These are phyloP conservation scores for Lophiotrema nucula DNA, from an alignment of 495 filamentous ascomycete species.

Conservation along the genomic window DNA sequence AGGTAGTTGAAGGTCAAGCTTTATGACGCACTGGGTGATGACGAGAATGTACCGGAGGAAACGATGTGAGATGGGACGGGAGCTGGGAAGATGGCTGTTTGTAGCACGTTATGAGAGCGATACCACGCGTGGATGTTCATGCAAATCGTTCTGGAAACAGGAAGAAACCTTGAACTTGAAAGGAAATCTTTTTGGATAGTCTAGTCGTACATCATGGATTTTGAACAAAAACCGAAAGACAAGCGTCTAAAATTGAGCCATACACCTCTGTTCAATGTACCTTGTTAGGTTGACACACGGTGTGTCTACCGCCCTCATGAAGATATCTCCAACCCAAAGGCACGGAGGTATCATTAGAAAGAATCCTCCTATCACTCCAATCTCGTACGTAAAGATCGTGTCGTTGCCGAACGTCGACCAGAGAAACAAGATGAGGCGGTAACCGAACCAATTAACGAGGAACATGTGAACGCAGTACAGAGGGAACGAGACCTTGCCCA, in stretches of 20 bases:
- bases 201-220: too few species aligned
- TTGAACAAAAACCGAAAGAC: too few species aligned
- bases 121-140: too few species aligned
- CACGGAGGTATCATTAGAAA: background rate
- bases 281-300: conserved; percentile 6
- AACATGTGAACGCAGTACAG: conserved; percentile 14
- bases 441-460: conserved; percentile 11
- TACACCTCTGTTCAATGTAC: conserved; percentile 1
- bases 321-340: conserved; percentile 7
- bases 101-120: too few species aligned
- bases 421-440: background rate
- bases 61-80: too few species aligned
- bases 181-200: too few species aligned
- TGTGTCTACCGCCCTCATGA: background rate
- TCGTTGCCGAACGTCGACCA: conserved; percentile 2
- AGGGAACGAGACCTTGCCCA: conserved; percentile 5
- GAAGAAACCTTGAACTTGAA: too few species aligned
- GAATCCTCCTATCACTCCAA: background rate
- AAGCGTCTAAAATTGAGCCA: too few species aligned
- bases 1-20: too few species aligned
- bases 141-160: too few species aligned
- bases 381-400: background rate
- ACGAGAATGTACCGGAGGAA: too few species aligned
- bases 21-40: background rate
- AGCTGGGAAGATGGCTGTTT: too few species aligned